phyloP scores from a whole-genome alignment of 1,139 yeast genomes.

The Arxiozyma slooffiae region DNA sequence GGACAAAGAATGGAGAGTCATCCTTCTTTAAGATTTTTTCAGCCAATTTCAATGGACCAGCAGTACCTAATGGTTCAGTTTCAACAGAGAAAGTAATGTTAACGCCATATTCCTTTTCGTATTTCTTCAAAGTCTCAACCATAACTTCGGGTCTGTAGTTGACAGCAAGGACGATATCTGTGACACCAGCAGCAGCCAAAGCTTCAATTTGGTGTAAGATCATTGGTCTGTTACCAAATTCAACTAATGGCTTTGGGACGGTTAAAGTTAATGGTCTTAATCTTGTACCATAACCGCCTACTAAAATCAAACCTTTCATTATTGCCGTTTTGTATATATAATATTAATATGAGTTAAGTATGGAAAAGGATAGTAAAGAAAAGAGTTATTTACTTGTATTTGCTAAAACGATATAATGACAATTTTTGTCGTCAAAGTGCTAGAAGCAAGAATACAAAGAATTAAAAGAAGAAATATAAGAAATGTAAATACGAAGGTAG shows the following conservation, averaged over 20 bases:
- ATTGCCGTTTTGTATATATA: slow-evolving; percentile 4
- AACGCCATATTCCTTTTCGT: slow-evolving; percentile 92
- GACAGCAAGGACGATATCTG: slow-evolving; percentile 96
- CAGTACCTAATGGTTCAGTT: slow-evolving; percentile 98
- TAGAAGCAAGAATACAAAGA: neutral
- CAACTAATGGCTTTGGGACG: slow-evolving; percentile 96
- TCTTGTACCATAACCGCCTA: slow-evolving; percentile 99
- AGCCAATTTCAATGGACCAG: slow-evolving; percentile 97
- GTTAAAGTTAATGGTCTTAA: slow-evolving; percentile 97
- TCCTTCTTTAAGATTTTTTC: slow-evolving; percentile 90
- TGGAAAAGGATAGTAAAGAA: neutral
- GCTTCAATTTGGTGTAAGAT: slow-evolving; percentile 97
- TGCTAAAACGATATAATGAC: neutral
- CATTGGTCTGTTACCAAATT: slow-evolving; percentile 97
- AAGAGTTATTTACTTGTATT: neutral
- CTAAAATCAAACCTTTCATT: slow-evolving; percentile 97
- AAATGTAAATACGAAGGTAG: neutral
- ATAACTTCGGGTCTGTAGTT: slow-evolving; percentile 99
- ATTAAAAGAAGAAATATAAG: neutral
- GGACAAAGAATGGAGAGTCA: slow-evolving; percentile 90
- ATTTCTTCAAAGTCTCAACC: slow-evolving; percentile 90
- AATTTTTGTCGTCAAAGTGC: slow-evolving; percentile 3
- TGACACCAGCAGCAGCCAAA: slow-evolving; percentile 95
- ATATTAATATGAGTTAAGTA: neutral
- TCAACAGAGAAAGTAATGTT: slow-evolving; percentile 94